A percentile compares a stretch with the other conserved stretches of the same genome.
phyloP scores from a whole-genome alignment of 768 basidiomycete species.

The Mycena maculata region DNA sequence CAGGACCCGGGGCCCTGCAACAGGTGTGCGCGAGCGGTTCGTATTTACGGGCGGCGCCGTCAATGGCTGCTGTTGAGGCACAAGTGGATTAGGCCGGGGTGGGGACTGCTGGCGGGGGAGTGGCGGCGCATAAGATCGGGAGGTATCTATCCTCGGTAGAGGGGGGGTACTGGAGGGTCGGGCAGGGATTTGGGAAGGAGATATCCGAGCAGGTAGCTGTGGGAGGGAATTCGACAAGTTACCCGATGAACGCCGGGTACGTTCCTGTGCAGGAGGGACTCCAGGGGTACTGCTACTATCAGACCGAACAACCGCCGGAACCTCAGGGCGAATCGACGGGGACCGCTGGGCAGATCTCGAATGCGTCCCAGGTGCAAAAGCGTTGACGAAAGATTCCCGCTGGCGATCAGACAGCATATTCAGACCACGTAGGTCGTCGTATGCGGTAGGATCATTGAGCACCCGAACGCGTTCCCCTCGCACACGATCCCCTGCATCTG shows the following conservation, averaged over 20 bases:
- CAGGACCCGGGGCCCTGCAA: slow-evolving; percentile 36
- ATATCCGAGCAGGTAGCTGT: slow-evolving; percentile 13
- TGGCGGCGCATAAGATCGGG: background rate
- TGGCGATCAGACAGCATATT: slow-evolving; percentile 25
- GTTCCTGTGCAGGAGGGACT: background rate
- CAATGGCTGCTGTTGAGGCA: slow-evolving; percentile 1
- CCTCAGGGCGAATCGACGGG: background rate
- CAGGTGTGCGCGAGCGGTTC: slow-evolving; percentile 36
- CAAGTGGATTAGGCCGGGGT: slow-evolving; percentile 12
- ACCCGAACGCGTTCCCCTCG: slow-evolving; percentile 11
- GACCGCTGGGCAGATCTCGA: background rate
- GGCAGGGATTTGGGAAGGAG: slow-evolving; percentile 19
- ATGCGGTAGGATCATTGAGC: slow-evolving; percentile 17
- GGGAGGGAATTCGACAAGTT: slow-evolving; percentile 26
- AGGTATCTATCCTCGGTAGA: slow-evolving; percentile 30
- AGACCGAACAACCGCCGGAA: slow-evolving; percentile 33
- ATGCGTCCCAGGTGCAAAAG: slow-evolving; percentile 24
- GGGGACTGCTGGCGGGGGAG: slow-evolving; percentile 18
- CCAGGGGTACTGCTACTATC: slow-evolving; percentile 13
- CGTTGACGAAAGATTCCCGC: slow-evolving; percentile 25
- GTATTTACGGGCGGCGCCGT: slow-evolving; percentile 17
- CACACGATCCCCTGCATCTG: background rate
- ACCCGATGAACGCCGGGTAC: slow-evolving; percentile 18
- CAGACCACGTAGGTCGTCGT: slow-evolving; percentile 33
- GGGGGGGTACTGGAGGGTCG: slow-evolving; percentile 33